Base-by-base conservation (phyloP, 2,329 filamentous ascomycete genomes). In the Pseudocercospora fijiensis region DNA sequence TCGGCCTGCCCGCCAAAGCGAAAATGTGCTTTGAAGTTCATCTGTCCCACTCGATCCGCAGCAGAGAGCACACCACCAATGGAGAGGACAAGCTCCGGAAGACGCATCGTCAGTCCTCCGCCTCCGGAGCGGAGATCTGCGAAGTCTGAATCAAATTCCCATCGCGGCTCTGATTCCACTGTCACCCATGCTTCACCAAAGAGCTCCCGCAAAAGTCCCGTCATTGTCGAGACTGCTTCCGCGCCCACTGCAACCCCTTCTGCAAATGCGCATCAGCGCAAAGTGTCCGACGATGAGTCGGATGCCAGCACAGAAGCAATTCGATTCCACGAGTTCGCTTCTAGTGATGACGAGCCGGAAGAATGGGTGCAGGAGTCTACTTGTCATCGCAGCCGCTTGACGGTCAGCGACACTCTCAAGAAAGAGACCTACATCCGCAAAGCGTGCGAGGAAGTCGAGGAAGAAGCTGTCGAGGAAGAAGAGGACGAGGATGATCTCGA, bases 391-490 rank as follows among this genome's bases (percentile, higher is more conserved):
- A 84, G 84, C 57, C 92, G 91, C 72, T 83, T 99, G 43, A 98
- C 93, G 3, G 88, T 99, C 68, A 88, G 89, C 69, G 95, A 98
- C 75, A 96, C 93, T 4, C 83, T 99, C 69, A 85, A 87, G 75
- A 96, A 96, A 78, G 95, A 99, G 78, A 92, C 92, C 66, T 87
- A 87, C 28, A 95, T 99, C 67, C 89, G 94, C 56, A 88, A 90
- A 66, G 80, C 98, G 26, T 94, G 88, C 55, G 89, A 91, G 74
- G 94, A 99, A 77, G 95, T 88, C 1, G 95, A 98, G 74, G 91
- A 96, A 72, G 95, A 98, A 77, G 93, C 88, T 3, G 80, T 89
- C 9, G 83, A 90, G 61, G 87, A 89, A n/a, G 87, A 77, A 3
- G 74, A 74, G 26, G 77, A 81, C 0, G 68, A 71, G 3, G 65